phyloP scores from a whole-genome alignment of 1,284 basidiomycete species.

The Bjerkandera adusta region DNA sequence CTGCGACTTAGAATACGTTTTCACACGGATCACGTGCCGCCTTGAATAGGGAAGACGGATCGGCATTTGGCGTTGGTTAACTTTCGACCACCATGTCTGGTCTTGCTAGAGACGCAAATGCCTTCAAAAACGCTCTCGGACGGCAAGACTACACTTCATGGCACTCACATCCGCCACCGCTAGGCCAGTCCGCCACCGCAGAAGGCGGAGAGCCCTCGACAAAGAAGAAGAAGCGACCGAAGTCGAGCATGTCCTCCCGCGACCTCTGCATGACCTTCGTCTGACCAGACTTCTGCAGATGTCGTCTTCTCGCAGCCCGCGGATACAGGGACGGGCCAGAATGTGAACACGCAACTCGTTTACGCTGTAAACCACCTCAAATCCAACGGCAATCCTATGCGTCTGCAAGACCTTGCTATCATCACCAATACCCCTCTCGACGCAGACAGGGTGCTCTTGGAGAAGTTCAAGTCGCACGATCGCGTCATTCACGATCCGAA shows the following conservation, averaged over 20 bases:
- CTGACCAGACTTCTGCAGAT: constrained; percentile 36
- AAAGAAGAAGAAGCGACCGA: constrained; percentile 61
- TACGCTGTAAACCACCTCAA: constrained; percentile 84
- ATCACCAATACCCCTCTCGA: constrained; percentile 75
- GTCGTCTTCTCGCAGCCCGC: constrained; percentile 84
- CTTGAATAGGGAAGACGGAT: no score
- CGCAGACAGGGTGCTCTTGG: constrained; percentile 65
- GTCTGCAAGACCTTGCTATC: constrained; percentile 82
- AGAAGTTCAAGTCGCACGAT: constrained; percentile 81
- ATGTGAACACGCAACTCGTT: constrained; percentile 85
- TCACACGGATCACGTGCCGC: no score
- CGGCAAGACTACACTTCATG: constrained; percentile 69
- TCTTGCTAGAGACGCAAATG: constrained; percentile 61
- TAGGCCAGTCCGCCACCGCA: constrained; percentile 29
- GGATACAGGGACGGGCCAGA: constrained; percentile 76
- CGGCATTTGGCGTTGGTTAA: no score
- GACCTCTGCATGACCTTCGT: neutral
- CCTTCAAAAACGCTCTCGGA: constrained; percentile 62
- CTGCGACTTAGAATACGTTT: no score
- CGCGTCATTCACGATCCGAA: constrained; percentile 77
- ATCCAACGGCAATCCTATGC: constrained; percentile 70
- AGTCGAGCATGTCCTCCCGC: constrained; percentile 53
- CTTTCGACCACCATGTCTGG: constrained; percentile 48
- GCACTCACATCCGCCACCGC: constrained; percentile 58
- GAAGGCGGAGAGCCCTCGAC: constrained; percentile 34